Base-by-base conservation (phyloP, 257 asterid species). In the Fraxinus pennsylvanica region DNA sequence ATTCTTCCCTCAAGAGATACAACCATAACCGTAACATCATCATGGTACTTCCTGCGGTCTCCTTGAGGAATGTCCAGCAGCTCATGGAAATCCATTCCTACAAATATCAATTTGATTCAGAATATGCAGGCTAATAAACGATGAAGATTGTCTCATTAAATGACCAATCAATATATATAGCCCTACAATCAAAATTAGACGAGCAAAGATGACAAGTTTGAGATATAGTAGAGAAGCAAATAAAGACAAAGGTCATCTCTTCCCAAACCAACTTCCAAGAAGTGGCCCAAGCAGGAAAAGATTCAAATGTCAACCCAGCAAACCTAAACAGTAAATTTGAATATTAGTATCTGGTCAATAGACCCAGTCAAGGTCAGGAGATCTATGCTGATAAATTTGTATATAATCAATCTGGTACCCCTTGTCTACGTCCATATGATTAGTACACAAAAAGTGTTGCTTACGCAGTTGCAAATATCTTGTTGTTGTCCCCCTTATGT, bases 31-130 rank as follows among this genome's bases (percentile, higher is more conserved):
- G 97, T 94, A 63, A 94, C 98, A 74, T 94, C 98, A 19, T 94
- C 97, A 82, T 94, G 97, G 88, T 94, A 94, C 87, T 94, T 94
- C 79, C 98, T 82, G 41, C 98, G 97, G 78, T 94, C 98, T 35
- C 98, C 98, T 80, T 91, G 97, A 41, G 98, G 98, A 78, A 94
- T 94, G 82, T 94, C 98, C 83, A 94, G 87, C 84, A 94, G 90
- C 86, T 94, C 98, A 79, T 94, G 98, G 81, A 91, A 90, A 80
- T 89, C 97, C 98, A 92, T 90, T 77, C 97, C 98, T 92, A 91
- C 83, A 68, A 50, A 47, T 73, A 59, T 57, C 13, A 76, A 13
- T 73, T 83, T n/a, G 67, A 73, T 71, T 80, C 79, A 83, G 74
- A 50, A 41, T 15, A 43, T 8, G n/a, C 69, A 59, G 35, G 69